phyloP scores from a whole-genome alignment of 345 rosid genomes.

The Moringa oleifera region DNA sequence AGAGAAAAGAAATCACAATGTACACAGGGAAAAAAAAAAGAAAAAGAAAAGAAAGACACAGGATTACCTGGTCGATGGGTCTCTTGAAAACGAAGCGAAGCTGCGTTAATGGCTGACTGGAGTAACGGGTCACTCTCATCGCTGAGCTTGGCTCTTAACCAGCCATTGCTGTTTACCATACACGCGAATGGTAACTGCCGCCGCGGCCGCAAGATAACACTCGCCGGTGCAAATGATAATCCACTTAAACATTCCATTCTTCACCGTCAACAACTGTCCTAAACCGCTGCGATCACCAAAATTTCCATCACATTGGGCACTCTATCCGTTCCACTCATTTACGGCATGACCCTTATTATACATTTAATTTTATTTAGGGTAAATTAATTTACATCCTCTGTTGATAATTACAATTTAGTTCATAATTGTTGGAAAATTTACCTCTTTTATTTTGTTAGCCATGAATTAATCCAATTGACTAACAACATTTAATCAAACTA shows the following conservation, averaged over 20 bases:
- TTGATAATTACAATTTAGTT: too few species aligned
- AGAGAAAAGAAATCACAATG: constrained; percentile 6
- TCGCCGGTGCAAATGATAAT: constrained; percentile 3
- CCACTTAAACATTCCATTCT: background rate
- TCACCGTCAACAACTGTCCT: background rate
- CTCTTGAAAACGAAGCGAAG: constrained; percentile 80
- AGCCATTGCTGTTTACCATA: background rate
- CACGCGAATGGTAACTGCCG: background rate
- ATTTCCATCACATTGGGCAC: too few species aligned
- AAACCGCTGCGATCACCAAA: too few species aligned
- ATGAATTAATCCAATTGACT: too few species aligned
- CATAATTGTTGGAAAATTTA: too few species aligned
- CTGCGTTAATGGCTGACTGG: constrained; percentile 52
- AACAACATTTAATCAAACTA: too few species aligned
- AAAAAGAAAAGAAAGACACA: background rate
- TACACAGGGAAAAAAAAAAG: background rate
- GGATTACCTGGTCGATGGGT: constrained; percentile 56
- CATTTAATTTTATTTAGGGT: too few species aligned
- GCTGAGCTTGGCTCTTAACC: constrained; percentile 33
- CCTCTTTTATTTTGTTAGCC: too few species aligned
- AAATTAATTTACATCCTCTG: too few species aligned
- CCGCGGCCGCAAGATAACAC: background rate
- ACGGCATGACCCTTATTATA: too few species aligned
- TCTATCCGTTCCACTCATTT: too few species aligned
- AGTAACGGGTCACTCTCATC: constrained; percentile 54